phyloP scores from a whole-genome alignment of 2,329 filamentous ascomycete genomes.

The Sordariomycetes sp. region DNA sequence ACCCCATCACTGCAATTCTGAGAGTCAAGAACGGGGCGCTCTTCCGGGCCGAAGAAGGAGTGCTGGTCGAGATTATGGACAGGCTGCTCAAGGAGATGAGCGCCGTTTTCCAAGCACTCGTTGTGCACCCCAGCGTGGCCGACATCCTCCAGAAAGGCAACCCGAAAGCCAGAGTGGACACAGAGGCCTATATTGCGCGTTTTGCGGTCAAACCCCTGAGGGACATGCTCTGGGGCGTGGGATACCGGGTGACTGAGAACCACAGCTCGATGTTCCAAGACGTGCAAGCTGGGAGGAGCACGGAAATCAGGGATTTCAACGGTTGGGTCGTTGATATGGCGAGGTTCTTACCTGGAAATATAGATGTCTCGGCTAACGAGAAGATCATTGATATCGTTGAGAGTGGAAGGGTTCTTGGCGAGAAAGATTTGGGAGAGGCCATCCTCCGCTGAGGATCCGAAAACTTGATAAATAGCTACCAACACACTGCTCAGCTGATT shows the following conservation, averaged over 20 bases:
- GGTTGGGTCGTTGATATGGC: conserved; percentile 46
- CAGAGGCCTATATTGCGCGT: conserved; percentile 13
- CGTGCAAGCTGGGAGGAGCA: conserved; percentile 36
- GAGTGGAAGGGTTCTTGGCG: conserved; percentile 17
- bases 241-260: conserved; percentile 40
- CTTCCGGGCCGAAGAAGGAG: conserved; percentile 39
- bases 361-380: conserved; percentile 26
- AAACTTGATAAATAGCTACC: too few relatives aligned
- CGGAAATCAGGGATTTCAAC: conserved; percentile 51
- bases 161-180: too few relatives aligned
- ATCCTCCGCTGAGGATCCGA: conserved; percentile 1
- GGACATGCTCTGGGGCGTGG: conserved; percentile 35
- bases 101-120: conserved; percentile 59
- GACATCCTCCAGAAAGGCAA: conserved; percentile 29
- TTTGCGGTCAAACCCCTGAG: conserved; percentile 33
- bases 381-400: conserved; percentile 34
- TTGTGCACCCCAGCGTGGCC: conserved; percentile 44
- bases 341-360: conserved; percentile 19
- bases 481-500: too few relatives aligned
- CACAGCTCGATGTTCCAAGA: conserved; percentile 57
- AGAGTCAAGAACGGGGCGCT: conserved; percentile 71
- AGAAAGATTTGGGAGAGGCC: conserved; percentile 18
- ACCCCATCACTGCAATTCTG: conserved; percentile 75
- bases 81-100: conserved; percentile 67
- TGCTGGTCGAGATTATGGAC: conserved; percentile 47